These are phyloP conservation scores for Leishmania amazonensis DNA, from an alignment of 208 protist genomes.

Conservation along the genomic window DNA sequence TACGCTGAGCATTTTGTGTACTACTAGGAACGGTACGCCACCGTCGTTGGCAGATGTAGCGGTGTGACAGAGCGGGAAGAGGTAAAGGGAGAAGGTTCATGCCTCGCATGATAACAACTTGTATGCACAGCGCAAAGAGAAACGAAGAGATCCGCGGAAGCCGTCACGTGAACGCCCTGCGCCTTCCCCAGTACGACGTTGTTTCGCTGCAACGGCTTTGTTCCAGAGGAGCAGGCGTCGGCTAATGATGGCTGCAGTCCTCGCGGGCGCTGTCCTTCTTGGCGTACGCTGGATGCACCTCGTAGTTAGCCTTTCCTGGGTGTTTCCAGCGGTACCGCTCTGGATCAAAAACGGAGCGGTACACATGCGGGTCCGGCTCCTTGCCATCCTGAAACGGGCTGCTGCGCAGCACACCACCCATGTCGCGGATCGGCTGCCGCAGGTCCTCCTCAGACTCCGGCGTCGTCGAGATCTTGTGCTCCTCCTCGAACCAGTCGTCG, in stretches of 20 bases:
- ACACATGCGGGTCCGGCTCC: constrained; percentile 80
- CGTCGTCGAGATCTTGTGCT: constrained; percentile 88
- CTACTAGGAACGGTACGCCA: neutral
- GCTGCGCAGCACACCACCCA: constrained; percentile 75
- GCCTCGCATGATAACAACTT: neutral
- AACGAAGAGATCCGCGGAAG: neutral
- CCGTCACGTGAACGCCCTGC: neutral
- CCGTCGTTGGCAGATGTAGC: neutral
- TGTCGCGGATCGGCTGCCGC: constrained; percentile 75
- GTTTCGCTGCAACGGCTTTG: neutral
- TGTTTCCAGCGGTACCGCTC: constrained; percentile 87
- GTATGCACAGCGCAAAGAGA: neutral
- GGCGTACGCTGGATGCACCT: constrained; percentile 83
- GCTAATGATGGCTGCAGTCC: constrained; percentile 11
- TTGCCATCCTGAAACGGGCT: constrained; percentile 79
- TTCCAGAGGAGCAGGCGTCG: neutral
- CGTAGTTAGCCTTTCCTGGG: constrained; percentile 66
- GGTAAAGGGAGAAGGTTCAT: neutral
- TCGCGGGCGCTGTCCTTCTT: constrained; percentile 37
- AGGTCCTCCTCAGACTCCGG: constrained; percentile 79
- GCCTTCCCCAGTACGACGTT: neutral
- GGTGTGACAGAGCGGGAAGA: neutral
- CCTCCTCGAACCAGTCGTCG: constrained; percentile 87
- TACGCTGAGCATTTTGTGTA: neutral
- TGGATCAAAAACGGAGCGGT: constrained; percentile 82